A percentile compares a stretch with the other conserved stretches of the same genome.
These are phyloP conservation scores for Leishmania turanica DNA, from an alignment of 208 protist species.

Conservation along the genomic window DNA sequence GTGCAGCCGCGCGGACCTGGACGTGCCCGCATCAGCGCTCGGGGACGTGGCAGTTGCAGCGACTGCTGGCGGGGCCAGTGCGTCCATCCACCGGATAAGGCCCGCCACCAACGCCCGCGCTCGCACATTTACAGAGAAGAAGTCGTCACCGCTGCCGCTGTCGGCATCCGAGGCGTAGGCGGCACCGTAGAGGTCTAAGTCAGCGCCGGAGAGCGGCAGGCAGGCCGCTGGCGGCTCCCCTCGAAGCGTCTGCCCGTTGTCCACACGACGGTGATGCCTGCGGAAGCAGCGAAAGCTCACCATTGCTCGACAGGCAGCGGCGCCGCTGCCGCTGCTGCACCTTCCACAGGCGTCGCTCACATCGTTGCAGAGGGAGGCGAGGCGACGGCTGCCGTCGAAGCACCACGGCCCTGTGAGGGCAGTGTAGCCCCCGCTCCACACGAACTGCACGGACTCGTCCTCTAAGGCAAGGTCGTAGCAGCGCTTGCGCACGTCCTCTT, in stretches of 20 bases:
- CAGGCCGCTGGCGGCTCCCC: conserved; percentile 7
- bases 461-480: conserved; percentile 21
- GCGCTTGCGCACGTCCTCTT: conserved; percentile 16
- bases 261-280: conserved; percentile 18
- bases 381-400: conserved; percentile 14
- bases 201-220: conserved; percentile 22
- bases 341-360: background rate
- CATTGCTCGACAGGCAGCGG: background rate
- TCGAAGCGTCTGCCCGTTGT: conserved; percentile 16
- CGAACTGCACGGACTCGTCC: conserved; percentile 28
- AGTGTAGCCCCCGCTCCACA: conserved; percentile 25
- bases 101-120: conserved; percentile 38
- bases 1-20: background rate
- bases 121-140: conserved; percentile 50
- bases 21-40: background rate
- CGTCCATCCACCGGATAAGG: conserved; percentile 38
- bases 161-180: conserved; percentile 40
- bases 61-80: conserved; percentile 10
- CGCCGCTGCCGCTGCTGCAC: conserved; percentile 2
- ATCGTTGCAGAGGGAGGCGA: conserved; percentile 15
- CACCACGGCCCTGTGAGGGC: conserved; percentile 30
- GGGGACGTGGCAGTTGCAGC: background rate
- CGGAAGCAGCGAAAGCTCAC: conserved; percentile 20
- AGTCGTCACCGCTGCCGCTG: conserved; percentile 20
- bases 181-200: conserved; percentile 44